Evolutionary conservation across 768 basidiomycete species (phyloP), one percentile per base, ranked within the genome.

Genomic region (Lactifluus piperatus): DNA sequence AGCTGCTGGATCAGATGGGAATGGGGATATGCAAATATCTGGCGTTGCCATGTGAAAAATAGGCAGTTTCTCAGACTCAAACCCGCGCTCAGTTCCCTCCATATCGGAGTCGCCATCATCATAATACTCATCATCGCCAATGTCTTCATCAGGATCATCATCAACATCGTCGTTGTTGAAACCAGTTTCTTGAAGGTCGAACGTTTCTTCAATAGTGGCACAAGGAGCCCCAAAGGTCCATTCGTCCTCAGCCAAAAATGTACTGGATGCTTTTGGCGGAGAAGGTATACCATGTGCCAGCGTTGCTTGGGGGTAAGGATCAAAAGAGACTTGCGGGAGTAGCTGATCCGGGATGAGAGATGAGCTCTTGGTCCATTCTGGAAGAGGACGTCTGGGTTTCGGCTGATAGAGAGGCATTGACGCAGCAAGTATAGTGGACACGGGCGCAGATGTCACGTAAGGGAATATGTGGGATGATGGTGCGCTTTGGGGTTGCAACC

Each of bases 341-440:
- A 57, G 51, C n/a, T 53, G 45, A 45, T 62, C 60, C n/a, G 51
- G 18, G 4, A 52, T 41, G 27, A 51, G 60, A 16, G 56, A 62
- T 5, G 60, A 37, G 39, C 47, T 53, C 49, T 58, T 58, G 5
- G 62, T 58, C 62, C 62, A 62, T 52, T 62, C 57, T 22, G 62
- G 62, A 10, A 58, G 52, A n/a, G 62, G 62, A n/a, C 49, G 62
- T 2, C 51, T 44, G 13, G 62, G 62, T 47, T 50, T 56, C 16
- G 62, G 62, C 32, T 62, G 62, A 37, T 54, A 39, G 41, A 62
- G 51, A 32, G 51, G 45, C 18, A 57, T 43, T 5, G 51, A 11
- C 16, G 39, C n/a, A 14, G 43, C 39, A 22, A 29, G 50, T 41
- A 34, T 26, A 16, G 51, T 43, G 20, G 51, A 24, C 22, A 34